phyloP scores from a whole-genome alignment of 257 asterid genomes.

The Solanum dulcamara region DNA sequence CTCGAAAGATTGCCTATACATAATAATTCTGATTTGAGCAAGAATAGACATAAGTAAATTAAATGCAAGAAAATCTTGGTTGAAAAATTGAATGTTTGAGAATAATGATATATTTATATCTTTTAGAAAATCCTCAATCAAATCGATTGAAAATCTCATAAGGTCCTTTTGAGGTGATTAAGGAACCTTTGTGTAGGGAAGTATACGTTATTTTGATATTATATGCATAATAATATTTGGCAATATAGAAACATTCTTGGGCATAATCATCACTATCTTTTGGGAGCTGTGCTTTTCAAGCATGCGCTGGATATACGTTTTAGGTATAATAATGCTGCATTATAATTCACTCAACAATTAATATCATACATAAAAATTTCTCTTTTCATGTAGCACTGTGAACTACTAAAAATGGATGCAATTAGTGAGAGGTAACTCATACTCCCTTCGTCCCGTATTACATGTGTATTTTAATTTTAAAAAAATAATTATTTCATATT shows the following conservation, averaged over 20 bases:
- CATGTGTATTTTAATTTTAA: too few relatives aligned
- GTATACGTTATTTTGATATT: not conserved
- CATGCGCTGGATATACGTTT: slow-evolving; percentile 5
- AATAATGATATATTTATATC: not conserved
- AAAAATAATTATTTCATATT: too few relatives aligned
- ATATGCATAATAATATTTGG: not conserved
- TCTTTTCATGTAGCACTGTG: not conserved
- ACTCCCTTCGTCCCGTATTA: too few relatives aligned
- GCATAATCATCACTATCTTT: not conserved
- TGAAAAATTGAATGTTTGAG: not conserved
- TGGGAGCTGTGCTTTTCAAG: slow-evolving; percentile 1
- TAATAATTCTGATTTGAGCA: not conserved
- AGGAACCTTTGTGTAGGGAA: not conserved
- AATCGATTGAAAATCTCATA: not conserved
- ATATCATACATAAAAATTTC: not conserved
- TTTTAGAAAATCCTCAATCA: not conserved
- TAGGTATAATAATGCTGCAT: not conserved
- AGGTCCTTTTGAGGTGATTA: not conserved
- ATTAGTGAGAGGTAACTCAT: not conserved
- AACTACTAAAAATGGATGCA: not conserved
- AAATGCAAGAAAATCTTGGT: not conserved
- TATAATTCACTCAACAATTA: slow-evolving; percentile 2
- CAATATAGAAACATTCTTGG: not conserved
- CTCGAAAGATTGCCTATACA: not conserved
- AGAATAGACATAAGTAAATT: not conserved